Percentiles rank a stretch among this genome's conserved stretches.
Conservation (phyloP, 2,329 filamentous ascomycete genomes). For the Fusarium subglutinans region DNA sequence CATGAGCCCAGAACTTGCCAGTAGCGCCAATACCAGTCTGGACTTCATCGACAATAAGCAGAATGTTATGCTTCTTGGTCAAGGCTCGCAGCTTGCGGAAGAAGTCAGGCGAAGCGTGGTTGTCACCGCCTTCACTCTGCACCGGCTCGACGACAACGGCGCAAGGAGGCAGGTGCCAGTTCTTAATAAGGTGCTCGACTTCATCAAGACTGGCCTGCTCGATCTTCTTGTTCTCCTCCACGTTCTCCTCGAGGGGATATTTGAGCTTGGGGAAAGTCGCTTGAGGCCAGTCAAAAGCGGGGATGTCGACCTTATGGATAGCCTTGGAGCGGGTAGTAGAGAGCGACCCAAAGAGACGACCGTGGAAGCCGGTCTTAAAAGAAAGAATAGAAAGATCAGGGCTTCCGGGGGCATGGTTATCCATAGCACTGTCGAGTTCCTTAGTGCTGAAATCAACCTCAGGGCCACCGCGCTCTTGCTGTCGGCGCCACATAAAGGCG, state of each 20-base stretch:
- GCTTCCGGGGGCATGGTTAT: constrained; percentile 80
- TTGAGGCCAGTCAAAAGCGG: constrained; percentile 94
- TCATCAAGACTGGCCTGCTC: constrained; percentile 85
- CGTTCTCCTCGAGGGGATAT: constrained; percentile 85
- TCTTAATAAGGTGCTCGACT: constrained; percentile 82
- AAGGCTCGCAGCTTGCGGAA: constrained; percentile 85
- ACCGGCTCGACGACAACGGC: constrained; percentile 90
- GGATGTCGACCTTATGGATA: constrained; percentile 95
- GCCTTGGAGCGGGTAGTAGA: constrained; percentile 92
- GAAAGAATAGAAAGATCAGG: constrained; percentile 84
- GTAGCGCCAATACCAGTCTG: constrained; percentile 94
- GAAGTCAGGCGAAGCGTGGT: constrained; percentile 88
- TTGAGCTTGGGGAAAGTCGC: constrained; percentile 86
- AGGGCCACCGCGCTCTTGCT: constrained; percentile 80
- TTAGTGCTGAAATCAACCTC: constrained; percentile 81
- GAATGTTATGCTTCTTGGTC: constrained; percentile 78
- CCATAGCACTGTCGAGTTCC: constrained; percentile 80
- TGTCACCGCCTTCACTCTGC: constrained; percentile 93
- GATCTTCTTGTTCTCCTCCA: constrained; percentile 80
- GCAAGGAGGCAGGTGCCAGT: constrained; percentile 80
- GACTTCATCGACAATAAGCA: constrained; percentile 93
- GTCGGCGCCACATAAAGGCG: constrained; percentile 91
- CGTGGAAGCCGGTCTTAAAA: constrained; percentile 90
- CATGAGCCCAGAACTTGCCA: constrained; percentile 95
- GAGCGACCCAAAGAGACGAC: constrained; percentile 85